Base-by-base conservation (phyloP, 2,329 filamentous ascomycete species). In the Calonectria pteridis region DNA sequence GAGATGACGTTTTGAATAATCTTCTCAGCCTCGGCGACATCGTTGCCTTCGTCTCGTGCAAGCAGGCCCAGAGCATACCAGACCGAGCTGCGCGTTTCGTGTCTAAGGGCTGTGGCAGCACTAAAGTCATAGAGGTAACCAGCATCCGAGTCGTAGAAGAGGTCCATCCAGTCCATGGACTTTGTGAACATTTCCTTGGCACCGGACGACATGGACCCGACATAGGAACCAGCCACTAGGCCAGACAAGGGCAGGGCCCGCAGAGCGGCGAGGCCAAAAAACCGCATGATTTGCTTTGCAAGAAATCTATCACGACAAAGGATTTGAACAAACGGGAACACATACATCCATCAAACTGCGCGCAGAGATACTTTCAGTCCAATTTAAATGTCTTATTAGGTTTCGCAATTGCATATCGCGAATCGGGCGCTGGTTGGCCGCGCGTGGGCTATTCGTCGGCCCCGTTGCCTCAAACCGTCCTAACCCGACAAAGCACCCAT, bases 1-100 rank as follows among this genome's bases (percentile, higher is more conserved):
- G 71, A 80, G 62, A 92, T 89, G 23, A 91, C 85, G 73, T 90
- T 91, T 28, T 78, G 83, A 64, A 92, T 86, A 65, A 91, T 90
- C 67, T 85, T 87, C 46, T 88, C 84, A 0, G 90, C 90, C 73
- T 90, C 85, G 1, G 81, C 77, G 4, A 85, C 84, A 79, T 92
- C 90, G 28, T 84, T 81, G 20, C 84, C 86, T 18, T 87, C 73
- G 76, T 92, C 90, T 2, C 91, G 85, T 18, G 89, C 89, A 28
- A 92, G 81, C 4, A 93, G 84, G 0, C 91, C 91, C 6, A 89
- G 84, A 0, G 89, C 89, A 79, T 92, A 92, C 90, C 91, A 92
- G 0, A 86, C 86, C 0, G 89, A 90, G 53, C 86, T 88, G 67
- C 90, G 86, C 0, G 90, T 92, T 55, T 91, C 89, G 73, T 92